Percentiles rank a stretch among this genome's conserved stretches.
Evolutionary conservation across 106 monocot species (phyloP).

Genomic region (Dioscorea zingiberensis): DNA sequence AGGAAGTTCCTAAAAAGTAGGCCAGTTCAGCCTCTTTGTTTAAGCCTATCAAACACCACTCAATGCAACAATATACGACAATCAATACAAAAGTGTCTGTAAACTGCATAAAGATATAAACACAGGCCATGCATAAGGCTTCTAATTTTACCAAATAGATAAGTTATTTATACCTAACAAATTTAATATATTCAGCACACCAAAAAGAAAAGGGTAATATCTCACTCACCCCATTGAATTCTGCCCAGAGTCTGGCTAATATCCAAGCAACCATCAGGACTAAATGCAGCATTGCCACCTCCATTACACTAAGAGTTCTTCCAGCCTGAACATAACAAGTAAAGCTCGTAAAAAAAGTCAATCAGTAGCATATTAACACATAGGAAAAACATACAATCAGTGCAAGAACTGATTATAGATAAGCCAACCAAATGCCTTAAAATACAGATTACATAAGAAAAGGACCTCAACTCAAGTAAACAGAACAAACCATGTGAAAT

Average conservation of each 20-base stretch:
- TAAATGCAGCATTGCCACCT: conserved; percentile 71
- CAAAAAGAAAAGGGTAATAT: too few relatives aligned
- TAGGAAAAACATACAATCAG: too few relatives aligned
- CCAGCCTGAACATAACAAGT: conserved; percentile 39
- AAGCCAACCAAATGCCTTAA: too few relatives aligned
- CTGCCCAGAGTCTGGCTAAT: conserved; percentile 47
- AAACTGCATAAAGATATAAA: too few relatives aligned
- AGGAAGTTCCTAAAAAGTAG: neutral
- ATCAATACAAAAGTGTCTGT: neutral
- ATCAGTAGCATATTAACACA: neutral
- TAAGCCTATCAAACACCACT: neutral
- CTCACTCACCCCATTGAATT: conserved; percentile 60
- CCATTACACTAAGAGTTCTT: conserved; percentile 51
- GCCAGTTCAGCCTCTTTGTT: neutral
- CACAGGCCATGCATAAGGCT: too few relatives aligned
- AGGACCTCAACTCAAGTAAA: too few relatives aligned
- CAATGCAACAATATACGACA: neutral
- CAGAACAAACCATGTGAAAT: too few relatives aligned
- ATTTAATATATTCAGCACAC: too few relatives aligned
- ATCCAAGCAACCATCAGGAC: conserved; percentile 54
- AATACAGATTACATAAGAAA: too few relatives aligned
- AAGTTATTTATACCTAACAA: neutral
- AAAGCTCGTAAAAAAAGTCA: neutral
- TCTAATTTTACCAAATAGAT: neutral
- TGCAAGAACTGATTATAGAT: too few relatives aligned